Evolutionary conservation across 2,329 filamentous ascomycete genomes (phyloP).

Genomic region (Colletotrichum camelliae): DNA sequence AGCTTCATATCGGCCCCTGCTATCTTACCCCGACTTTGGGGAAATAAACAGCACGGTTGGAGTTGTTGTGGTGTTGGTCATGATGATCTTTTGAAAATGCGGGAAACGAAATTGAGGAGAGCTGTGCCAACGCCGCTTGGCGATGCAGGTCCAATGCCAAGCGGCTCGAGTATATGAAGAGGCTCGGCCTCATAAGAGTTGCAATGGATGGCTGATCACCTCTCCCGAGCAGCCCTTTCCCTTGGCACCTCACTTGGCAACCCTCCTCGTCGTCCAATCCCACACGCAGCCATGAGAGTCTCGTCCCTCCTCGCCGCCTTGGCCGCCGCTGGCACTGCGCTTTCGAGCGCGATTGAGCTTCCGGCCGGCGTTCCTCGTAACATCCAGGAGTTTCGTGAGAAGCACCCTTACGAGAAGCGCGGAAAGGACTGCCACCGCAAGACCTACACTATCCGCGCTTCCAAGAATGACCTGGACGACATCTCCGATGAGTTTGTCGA

Average conservation of each 20-base stretch:
- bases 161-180: slow-evolving; percentile 13
- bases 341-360: slow-evolving; percentile 15
- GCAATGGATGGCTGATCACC: background rate
- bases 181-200: background rate
- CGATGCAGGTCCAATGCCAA: slow-evolving; percentile 13
- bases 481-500: slow-evolving; percentile 43
- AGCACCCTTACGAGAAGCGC: slow-evolving; percentile 58
- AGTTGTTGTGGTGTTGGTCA: background rate
- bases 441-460: slow-evolving; percentile 17
- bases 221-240: slow-evolving; percentile 7
- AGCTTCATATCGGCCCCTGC: background rate
- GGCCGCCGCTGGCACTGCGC: slow-evolving; percentile 19
- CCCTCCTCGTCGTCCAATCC: background rate
- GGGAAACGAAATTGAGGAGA: background rate
- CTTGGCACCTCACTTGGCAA: slow-evolving; percentile 7
- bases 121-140: background rate
- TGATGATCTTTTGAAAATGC: background rate
- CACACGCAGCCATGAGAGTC: slow-evolving; percentile 23
- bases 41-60: background rate
- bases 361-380: slow-evolving; percentile 28
- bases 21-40: background rate
- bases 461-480: slow-evolving; percentile 49
- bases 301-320: slow-evolving; percentile 22
- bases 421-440: slow-evolving; percentile 13
- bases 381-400: slow-evolving; percentile 32